Evolutionary conservation across 2,329 filamentous ascomycete species (phyloP), one percentile per base, ranked within the genome.

Genomic region (Hypomyces perniciosus): DNA sequence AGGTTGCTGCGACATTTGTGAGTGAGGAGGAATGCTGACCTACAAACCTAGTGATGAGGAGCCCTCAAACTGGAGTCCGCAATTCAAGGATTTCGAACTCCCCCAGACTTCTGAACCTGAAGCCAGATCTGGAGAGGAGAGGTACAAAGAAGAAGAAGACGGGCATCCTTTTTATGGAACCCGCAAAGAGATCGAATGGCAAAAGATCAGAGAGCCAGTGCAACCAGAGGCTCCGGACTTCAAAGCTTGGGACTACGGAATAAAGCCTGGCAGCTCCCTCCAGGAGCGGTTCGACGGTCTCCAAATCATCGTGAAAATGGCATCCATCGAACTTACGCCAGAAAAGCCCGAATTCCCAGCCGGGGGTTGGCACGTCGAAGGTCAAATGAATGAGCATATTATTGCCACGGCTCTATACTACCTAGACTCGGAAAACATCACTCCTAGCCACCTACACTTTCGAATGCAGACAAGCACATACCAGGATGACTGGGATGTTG

Each of bases 301-400:
- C 1, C 82, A 86, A 57, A 64, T 85, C 35, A 80, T 85, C 44
- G 73, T 84, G 38, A 84, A 84, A 61, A 67, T 83, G 13, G 69
- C 75, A 4, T 76, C 73, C 40, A 75, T 82, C 43, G 68, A 79
- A 30, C 66, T 82, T 3, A 76, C 70, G 0, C 79, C 79, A 0
- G 73, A 76, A 12, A 71, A 77, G 6, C 74, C 77, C 0, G 56
- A 58, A 0, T 81, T 76, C 54, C 58, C 62, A 1, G 71, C 70
- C 8, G 74, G 74, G 2, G 61, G 59, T 2, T 79, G 74, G 70
- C 75, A 78, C 52, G 58, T 61, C 0, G 61, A 63, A 4, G 61
- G 60, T 0, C 54, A 56, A 38, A 55, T 59, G 53, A 63, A 63
- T 8, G 61, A 64, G n/a, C 58, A 61, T 1, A 64, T 64, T 10